phyloP scores from a whole-genome alignment of 306 rosid genomes.

The Aeschynomene evenia region DNA sequence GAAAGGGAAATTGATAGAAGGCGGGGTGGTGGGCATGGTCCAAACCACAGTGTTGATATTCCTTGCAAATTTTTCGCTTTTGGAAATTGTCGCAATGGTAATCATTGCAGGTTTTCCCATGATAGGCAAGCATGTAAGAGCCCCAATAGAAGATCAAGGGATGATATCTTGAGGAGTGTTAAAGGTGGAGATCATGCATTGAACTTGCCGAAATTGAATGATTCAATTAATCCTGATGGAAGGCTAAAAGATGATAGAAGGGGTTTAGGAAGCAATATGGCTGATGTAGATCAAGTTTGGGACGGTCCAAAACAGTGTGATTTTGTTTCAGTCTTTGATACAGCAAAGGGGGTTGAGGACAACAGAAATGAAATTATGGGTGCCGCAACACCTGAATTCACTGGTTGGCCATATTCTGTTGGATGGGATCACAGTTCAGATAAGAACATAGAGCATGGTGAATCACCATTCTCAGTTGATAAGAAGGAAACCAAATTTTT shows the following conservation, averaged over 20 bases:
- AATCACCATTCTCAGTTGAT: constrained; percentile 44
- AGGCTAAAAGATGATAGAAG: constrained; percentile 52
- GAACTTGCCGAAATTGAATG: constrained; percentile 54
- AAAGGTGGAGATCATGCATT: constrained; percentile 47
- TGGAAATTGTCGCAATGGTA: constrained; percentile 90
- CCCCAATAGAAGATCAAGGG: constrained; percentile 60
- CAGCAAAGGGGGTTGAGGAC: constrained; percentile 45
- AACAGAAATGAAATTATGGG: constrained; percentile 38
- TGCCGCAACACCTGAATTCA: constrained; percentile 38
- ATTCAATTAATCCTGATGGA: constrained; percentile 54
- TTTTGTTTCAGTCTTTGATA: constrained; percentile 33
- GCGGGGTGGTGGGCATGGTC: constrained; percentile 49
- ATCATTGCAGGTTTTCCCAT: constrained; percentile 84
- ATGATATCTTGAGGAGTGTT: constrained; percentile 53
- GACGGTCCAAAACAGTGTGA: constrained; percentile 51
- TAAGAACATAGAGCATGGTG: constrained; percentile 42
- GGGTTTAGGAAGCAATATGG: constrained; percentile 43
- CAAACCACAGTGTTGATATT: constrained; percentile 49
- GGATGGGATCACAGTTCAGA: constrained; percentile 48
- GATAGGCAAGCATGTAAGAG: constrained; percentile 53
- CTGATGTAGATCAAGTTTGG: constrained; percentile 47
- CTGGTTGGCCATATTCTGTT: constrained; percentile 50
- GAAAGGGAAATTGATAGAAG: constrained; percentile 71
- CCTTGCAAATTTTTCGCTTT: constrained; percentile 81
- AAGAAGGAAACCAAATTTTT: constrained; percentile 51